Evolutionary conservation across 345 rosid genomes (phyloP).

Genomic region (Draba incana): DNA sequence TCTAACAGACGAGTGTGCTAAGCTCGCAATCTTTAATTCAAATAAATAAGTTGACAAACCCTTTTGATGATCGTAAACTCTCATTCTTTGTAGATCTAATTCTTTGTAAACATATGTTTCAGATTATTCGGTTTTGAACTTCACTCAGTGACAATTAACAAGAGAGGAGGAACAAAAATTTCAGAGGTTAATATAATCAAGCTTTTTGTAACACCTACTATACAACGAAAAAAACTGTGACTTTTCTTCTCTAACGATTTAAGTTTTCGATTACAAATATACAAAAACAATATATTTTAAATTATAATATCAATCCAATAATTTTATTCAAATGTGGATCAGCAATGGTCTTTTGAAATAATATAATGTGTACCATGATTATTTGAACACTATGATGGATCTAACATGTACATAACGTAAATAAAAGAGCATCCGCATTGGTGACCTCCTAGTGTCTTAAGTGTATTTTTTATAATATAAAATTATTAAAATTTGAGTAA

Average conservation of each 20-base stretch:
- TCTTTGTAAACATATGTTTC: too few relatives aligned
- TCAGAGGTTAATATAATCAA: not conserved
- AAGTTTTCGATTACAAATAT: not conserved
- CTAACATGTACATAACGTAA: not conserved
- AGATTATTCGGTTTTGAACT: not conserved
- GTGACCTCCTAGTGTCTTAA: too few relatives aligned
- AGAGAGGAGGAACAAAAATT: too few relatives aligned
- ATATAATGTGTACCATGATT: not conserved
- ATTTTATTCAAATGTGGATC: not conserved
- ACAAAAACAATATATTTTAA: not conserved
- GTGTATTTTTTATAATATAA: too few relatives aligned
- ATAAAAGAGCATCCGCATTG: not conserved
- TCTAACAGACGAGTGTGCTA: not conserved
- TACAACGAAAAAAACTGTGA: not conserved
- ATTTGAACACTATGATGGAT: not conserved
- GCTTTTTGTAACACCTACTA: not conserved
- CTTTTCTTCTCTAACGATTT: not conserved
- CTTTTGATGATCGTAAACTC: not conserved
- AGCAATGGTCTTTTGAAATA: not conserved
- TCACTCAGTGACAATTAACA: not conserved
- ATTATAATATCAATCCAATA: not conserved
- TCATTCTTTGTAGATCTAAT: too few relatives aligned
- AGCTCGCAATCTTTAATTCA: constrained; percentile 35
- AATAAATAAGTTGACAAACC: constrained; percentile 15
- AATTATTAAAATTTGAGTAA: too few relatives aligned